phyloP scores from a whole-genome alignment of 441 rosid species.

The Erodium trifolium region DNA sequence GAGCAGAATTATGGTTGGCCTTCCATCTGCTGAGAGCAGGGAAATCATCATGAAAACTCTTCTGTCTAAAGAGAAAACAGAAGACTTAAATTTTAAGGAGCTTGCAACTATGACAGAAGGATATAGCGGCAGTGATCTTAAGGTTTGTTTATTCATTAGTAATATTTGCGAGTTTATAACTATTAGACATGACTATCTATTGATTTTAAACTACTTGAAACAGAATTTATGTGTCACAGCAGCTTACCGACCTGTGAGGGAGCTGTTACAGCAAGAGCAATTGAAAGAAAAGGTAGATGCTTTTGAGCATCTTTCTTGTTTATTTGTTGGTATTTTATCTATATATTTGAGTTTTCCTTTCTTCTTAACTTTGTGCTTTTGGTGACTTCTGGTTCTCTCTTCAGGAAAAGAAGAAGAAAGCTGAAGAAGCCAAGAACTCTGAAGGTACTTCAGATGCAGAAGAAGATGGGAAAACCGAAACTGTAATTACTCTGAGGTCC shows the following conservation, averaged over 20 bases:
- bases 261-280: slow-evolving; percentile 71
- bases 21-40: slow-evolving; percentile 70
- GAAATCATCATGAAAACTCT: slow-evolving; percentile 82
- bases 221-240: slow-evolving; percentile 91
- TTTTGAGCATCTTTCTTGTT: neutral
- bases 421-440: slow-evolving; percentile 40
- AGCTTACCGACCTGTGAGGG: slow-evolving; percentile 91
- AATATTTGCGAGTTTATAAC: neutral
- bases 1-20: slow-evolving; percentile 87
- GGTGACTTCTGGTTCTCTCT: slow-evolving; percentile 2
- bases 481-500: slow-evolving; percentile 50
- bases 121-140: slow-evolving; percentile 90
- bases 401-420: slow-evolving; percentile 37
- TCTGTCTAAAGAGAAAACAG: slow-evolving; percentile 75
- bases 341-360: neutral
- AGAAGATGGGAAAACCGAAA: slow-evolving; percentile 54
- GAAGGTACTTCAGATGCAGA: slow-evolving; percentile 39
- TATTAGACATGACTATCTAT: slow-evolving; percentile 1
- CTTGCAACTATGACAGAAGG: slow-evolving; percentile 88
- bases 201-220: slow-evolving; percentile 23
- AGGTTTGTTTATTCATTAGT: slow-evolving; percentile 43
- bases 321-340: neutral
- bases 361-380: neutral
- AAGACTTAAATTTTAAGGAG: slow-evolving; percentile 69
- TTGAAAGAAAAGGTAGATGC: slow-evolving; percentile 52